These are phyloP conservation scores for Sesbania bispinosa DNA, from an alignment of 306 rosid genomes.

Conservation along the genomic window DNA sequence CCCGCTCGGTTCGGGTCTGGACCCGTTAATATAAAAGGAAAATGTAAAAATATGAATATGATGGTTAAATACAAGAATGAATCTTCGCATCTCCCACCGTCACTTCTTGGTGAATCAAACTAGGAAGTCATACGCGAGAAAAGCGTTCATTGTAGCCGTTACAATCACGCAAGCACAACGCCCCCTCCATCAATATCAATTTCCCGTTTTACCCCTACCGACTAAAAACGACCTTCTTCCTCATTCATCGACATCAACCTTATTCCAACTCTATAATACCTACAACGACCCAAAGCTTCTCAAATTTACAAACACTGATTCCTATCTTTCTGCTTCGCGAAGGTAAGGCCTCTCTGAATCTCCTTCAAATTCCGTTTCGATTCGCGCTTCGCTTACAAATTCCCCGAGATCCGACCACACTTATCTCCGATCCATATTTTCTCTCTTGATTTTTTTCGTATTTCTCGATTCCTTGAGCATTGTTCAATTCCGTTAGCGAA, in stretches of 20 bases:
- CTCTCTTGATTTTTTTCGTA: neutral
- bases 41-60: too few species aligned
- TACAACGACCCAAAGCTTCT: neutral
- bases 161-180: slow-evolving; percentile 29
- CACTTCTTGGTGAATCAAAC: neutral
- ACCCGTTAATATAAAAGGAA: too few species aligned
- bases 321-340: neutral
- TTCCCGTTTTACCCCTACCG: slow-evolving; percentile 33
- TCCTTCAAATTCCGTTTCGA: neutral
- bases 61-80: too few species aligned
- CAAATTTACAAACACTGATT: neutral
- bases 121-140: neutral
- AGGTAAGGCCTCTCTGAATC: slow-evolving; percentile 28
- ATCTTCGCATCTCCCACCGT: too few species aligned
- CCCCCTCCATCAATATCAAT: neutral
- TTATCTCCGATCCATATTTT: slow-evolving; percentile 33
- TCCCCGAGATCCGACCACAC: slow-evolving; percentile 18
- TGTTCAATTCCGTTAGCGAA: too few species aligned
- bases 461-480: neutral
- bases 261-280: neutral
- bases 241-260: neutral
- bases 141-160: slow-evolving; percentile 28
- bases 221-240: slow-evolving; percentile 15
- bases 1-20: too few species aligned
- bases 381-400: too few species aligned